A percentile compares a stretch with the other conserved stretches of the same genome.
phyloP scores from a whole-genome alignment of 2,329 filamentous ascomycete species.

The Diaporthe eres region DNA sequence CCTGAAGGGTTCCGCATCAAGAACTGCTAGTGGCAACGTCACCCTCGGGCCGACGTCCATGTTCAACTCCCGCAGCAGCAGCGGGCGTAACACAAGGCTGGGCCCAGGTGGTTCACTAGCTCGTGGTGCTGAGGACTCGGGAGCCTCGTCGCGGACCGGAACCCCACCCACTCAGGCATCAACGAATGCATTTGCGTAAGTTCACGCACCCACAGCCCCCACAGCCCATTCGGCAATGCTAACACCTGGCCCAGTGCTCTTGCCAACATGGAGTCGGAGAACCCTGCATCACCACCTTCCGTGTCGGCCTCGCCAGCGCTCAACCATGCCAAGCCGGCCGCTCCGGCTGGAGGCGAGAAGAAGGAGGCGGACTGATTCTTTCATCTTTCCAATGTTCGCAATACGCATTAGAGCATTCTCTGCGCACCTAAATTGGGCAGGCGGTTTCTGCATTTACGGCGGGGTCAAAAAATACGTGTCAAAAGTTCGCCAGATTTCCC shows the following conservation, averaged over 20 bases:
- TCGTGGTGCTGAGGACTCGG: slow-evolving; percentile 86
- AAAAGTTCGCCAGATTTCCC: slow-evolving; percentile 62
- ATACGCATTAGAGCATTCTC: slow-evolving; percentile 61
- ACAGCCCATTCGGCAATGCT: slow-evolving; percentile 44
- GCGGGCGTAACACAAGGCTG: slow-evolving; percentile 77
- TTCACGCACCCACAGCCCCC: background rate
- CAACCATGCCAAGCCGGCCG: slow-evolving; percentile 73
- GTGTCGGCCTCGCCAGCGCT: slow-evolving; percentile 76
- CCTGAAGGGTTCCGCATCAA: slow-evolving; percentile 75
- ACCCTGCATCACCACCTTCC: slow-evolving; percentile 79
- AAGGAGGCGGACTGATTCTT: slow-evolving; percentile 65
- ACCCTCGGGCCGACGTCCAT: slow-evolving; percentile 87
- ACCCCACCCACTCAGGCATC: slow-evolving; percentile 78
- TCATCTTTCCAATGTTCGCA: slow-evolving; percentile 50
- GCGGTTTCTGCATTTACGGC: slow-evolving; percentile 63
- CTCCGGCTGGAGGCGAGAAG: slow-evolving; percentile 54
- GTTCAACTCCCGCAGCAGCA: slow-evolving; percentile 91
- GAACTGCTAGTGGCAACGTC: slow-evolving; percentile 73
- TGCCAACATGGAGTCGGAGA: slow-evolving; percentile 73
- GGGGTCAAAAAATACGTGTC: slow-evolving; percentile 62
- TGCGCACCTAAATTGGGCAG: slow-evolving; percentile 64
- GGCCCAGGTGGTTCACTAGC: slow-evolving; percentile 81
- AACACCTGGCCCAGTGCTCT: slow-evolving; percentile 62
- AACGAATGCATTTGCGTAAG: slow-evolving; percentile 94
- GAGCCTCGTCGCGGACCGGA: slow-evolving; percentile 87